These are phyloP conservation scores for Neurospora sp. DNA, from an alignment of 495 filamentous ascomycete genomes.

Conservation along the genomic window DNA sequence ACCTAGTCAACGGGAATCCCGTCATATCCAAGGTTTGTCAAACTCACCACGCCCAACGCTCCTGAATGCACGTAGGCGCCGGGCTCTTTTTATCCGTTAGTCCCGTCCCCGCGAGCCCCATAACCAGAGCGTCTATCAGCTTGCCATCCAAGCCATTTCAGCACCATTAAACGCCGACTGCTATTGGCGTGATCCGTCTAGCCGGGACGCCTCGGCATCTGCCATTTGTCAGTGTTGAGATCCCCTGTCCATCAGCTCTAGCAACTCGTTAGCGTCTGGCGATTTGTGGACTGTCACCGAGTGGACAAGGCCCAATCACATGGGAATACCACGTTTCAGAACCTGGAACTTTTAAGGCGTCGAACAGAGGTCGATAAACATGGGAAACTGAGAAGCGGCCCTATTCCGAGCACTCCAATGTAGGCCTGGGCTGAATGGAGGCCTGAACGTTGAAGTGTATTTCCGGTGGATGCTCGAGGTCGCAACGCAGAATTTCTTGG, in stretches of 20 bases:
- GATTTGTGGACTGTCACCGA: background rate
- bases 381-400: no score
- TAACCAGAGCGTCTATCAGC: no score
- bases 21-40: background rate
- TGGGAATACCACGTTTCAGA: background rate
- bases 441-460: background rate
- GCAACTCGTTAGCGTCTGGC: background rate
- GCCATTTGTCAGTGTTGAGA: background rate
- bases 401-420: no score
- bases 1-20: background rate
- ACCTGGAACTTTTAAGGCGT: background rate
- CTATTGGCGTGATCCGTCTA: no score
- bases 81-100: background rate
- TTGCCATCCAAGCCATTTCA: no score
- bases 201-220: background rate
- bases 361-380: background rate
- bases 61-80: background rate
- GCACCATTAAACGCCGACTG: no score
- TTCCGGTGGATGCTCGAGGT: background rate
- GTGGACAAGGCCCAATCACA: background rate
- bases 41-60: background rate
- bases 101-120: no score
- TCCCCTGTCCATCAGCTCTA: background rate
- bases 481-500: background rate
- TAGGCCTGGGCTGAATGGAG: no score